phyloP scores from a whole-genome alignment of 306 rosid species.

The Prunus dulcis region DNA sequence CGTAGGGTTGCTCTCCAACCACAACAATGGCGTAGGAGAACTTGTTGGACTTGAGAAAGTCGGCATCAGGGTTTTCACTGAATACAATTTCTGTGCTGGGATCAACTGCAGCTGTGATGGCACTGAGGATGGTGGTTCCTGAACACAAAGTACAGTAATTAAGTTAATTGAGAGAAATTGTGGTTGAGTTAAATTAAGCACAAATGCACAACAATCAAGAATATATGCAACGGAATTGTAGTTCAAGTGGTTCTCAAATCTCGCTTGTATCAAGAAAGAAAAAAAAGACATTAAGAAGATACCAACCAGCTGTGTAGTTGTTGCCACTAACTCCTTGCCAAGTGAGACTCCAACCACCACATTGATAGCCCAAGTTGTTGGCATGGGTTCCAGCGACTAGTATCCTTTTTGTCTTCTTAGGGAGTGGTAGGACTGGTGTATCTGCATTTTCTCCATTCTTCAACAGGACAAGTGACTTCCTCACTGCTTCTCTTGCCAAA shows the following conservation, averaged over 20 bases:
- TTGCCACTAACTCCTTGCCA: conserved; percentile 25
- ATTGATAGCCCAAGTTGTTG: conserved; percentile 19
- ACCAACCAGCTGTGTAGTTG: conserved; percentile 8
- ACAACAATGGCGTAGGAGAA: conserved; percentile 14
- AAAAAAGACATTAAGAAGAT: neutral
- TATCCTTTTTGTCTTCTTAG: conserved; percentile 1
- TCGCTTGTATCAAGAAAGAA: neutral
- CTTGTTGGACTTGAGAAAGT: neutral
- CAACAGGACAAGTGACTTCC: conserved; percentile 22
- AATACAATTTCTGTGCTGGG: conserved; percentile 6
- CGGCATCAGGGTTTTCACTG: neutral
- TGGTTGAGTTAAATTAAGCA: no score
- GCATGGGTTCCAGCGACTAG: conserved; percentile 24
- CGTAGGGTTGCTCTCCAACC: conserved; percentile 20
- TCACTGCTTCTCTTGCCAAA: conserved; percentile 21
- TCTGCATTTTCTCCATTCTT: conserved; percentile 12
- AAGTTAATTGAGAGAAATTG: no score
- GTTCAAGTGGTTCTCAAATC: neutral
- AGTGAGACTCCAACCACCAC: conserved; percentile 26
- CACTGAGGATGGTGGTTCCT: conserved; percentile 17
- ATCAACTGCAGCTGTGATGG: conserved; percentile 6
- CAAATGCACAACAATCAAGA: no score
- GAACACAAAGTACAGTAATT: neutral
- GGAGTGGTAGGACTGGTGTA: neutral
- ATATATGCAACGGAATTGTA: no score